Evolutionary conservation across 306 rosid genomes (phyloP), one percentile per base, ranked within the genome.

Genomic region (Sicyos edulis): DNA sequence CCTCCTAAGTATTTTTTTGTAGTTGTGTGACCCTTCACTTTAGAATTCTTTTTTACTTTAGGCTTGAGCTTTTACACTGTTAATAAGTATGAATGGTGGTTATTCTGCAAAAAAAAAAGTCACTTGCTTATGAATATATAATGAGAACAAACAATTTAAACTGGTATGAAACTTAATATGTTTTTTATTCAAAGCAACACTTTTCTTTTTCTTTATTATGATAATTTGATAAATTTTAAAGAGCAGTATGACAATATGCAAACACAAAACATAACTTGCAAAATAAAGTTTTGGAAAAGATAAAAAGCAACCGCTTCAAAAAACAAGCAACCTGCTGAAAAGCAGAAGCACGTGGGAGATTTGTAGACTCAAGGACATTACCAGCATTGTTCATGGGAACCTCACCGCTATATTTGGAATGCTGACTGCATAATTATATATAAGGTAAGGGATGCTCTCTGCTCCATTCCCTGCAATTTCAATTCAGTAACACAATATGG

Each of bases 371-470:
- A 71, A 64, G 80, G 76, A 81, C 75, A 74, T 77, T 81, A 85
- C 84, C 83, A 82, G 86, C 69, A 79, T 65, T 70, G 86, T 72
- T 81, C 80, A 73, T 74, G 80, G 79, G 79, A 80, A 82, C 78
- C 96, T 84, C 89, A 92, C 98, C 87, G 16, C 80, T 82, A 90
- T 79, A 75, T 88, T 83, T 82, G 96, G 98, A 82, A 87, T 82
- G 89, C 88, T 82, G 74, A 79, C 80, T 75, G 78, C 89, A 81
- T 85, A 87, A 83, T 76, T 72, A 75, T 74, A 77, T 79, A 92
- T 86, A 79, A 92, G 86, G 78, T 77, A 72, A 74, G 98, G 62
- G 67, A 83, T 66, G 59, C 81, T 76, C 70, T 74, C 85, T 56
- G 73, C 82, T 78, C 78, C 96, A 74, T 37, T 42, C 61, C 86